Evolutionary conservation across 495 filamentous ascomycete genomes (phyloP), one percentile per base, ranked within the genome.

Genomic region (Aeminium ludgeri): DNA sequence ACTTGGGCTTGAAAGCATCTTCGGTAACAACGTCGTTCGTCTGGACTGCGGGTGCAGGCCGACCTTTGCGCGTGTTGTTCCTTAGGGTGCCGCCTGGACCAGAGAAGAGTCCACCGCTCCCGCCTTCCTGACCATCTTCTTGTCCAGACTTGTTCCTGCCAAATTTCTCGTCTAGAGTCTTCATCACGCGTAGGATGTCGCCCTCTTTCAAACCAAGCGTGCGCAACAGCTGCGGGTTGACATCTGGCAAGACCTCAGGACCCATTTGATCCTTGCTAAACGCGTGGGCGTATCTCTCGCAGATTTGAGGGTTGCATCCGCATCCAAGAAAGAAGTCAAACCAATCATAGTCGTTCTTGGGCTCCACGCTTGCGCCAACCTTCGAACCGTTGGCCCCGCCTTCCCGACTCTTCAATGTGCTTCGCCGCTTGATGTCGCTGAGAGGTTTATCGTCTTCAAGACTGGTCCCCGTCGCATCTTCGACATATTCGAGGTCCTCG

Each of bases 391-490:
- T 38, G 5, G 19, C 45, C 10, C 43, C 15, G 8, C 27, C 23
- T 53, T 53, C 53, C 52, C 44, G 62, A 52, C 38, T 50, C 42
- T 46, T 56, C 37, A 55, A 51, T 3, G 59, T 61, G 36, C 56
- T 65, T 25, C 58, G 56, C 12, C 68, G 61, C 32, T 66, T 67
- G 46, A 93, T 81, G 43, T 86, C 83, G 0, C 81, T 82, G 19
- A 94, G 65, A 8, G 91, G 89, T 62, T 95, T 99, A 48, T 96
- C 89, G 55, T 99, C 87, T 52, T 96, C 87, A 20, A 99, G 64
- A 10, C 86, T 94, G 12, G 81, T 65, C n/a, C 85, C 85, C 12
- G 86, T 85, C 11, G 70, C 61, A 39, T 70, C 71, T 59, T 99
- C 89, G 23, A 96, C 86, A 46, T 89, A 95, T 62, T 94, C 86